Conservation (phyloP, 192 early-diverging fungal genomes). For the Physocladia obscura region DNA sequence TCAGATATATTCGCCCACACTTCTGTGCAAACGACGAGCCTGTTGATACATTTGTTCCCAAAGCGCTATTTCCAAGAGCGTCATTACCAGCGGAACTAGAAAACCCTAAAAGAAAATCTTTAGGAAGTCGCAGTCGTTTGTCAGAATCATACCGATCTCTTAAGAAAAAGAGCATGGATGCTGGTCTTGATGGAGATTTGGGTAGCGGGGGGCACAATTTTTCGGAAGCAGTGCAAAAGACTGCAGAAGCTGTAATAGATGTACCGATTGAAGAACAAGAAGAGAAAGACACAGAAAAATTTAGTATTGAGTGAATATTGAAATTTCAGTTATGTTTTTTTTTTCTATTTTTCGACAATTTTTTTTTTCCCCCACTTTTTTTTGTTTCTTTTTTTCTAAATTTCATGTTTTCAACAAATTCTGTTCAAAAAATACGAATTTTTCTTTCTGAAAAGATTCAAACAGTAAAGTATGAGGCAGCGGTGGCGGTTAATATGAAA, state of each 20-base stretch:
- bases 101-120: slow-evolving; percentile 1
- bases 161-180: slow-evolving; percentile 20
- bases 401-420: too few relatives aligned
- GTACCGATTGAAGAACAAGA: neutral
- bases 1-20: slow-evolving; percentile 52
- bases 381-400: neutral
- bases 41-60: slow-evolving; percentile 31
- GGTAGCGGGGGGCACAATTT: slow-evolving; percentile 2
- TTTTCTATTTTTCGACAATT: neutral
- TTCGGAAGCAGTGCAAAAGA: slow-evolving; percentile 11
- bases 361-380: neutral
- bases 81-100: slow-evolving; percentile 19
- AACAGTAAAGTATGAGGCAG: too few relatives aligned
- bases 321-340: neutral
- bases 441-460: too few relatives aligned
- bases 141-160: slow-evolving; percentile 21
- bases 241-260: neutral
- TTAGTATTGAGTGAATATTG: slow-evolving; percentile 12
- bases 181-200: slow-evolving; percentile 21
- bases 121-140: neutral
- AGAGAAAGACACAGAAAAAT: slow-evolving; percentile 12
- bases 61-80: slow-evolving; percentile 26
- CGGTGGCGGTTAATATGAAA: too few relatives aligned
- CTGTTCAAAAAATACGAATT: too few relatives aligned
- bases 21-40: slow-evolving; percentile 28